Conservation (phyloP, 225 moss, liverwort and hornwort species). For the Anthoceros angustus region DNA sequence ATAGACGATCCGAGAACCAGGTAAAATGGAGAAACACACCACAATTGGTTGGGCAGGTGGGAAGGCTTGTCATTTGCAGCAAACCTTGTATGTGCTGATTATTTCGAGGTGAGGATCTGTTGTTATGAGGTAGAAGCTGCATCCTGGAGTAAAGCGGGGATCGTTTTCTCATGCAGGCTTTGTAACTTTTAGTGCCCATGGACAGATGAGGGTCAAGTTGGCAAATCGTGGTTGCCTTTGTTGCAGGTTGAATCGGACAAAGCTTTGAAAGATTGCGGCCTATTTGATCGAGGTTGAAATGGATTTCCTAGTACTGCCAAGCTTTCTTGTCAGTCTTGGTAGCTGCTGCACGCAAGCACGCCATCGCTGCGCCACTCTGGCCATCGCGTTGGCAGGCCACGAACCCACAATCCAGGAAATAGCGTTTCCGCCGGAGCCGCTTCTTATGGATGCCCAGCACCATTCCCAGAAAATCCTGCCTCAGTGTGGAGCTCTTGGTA, state of each 20-base stretch:
- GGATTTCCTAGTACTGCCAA: neutral
- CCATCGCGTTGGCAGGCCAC: too few species aligned
- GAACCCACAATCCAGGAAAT: too few species aligned
- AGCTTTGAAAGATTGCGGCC: constrained; percentile 54
- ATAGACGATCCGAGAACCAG: constrained; percentile 88
- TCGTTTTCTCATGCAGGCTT: neutral
- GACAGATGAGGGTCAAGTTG: neutral
- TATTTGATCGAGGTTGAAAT: constrained; percentile 44
- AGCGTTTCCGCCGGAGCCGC: too few species aligned
- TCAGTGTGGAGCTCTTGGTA: too few species aligned
- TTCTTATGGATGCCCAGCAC: too few species aligned
- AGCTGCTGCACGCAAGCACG: neutral
- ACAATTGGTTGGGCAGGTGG: constrained; percentile 44
- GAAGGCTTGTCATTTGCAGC: constrained; percentile 81
- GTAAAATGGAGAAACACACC: constrained; percentile 90
- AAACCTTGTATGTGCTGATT: constrained; percentile 82
- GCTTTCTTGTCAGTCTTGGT: neutral
- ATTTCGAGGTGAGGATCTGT: constrained; percentile 38
- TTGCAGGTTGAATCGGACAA: constrained; percentile 51
- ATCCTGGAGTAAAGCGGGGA: too few species aligned
- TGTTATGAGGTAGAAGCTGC: too few species aligned
- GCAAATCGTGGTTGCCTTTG: neutral
- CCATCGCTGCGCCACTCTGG: neutral
- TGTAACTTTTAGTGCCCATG: neutral
- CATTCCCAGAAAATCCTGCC: too few species aligned